A percentile compares a stretch with the other conserved stretches of the same genome.
These are phyloP conservation scores for Rhododendron henanense DNA, from an alignment of 148 eudicot species.

Conservation along the genomic window DNA sequence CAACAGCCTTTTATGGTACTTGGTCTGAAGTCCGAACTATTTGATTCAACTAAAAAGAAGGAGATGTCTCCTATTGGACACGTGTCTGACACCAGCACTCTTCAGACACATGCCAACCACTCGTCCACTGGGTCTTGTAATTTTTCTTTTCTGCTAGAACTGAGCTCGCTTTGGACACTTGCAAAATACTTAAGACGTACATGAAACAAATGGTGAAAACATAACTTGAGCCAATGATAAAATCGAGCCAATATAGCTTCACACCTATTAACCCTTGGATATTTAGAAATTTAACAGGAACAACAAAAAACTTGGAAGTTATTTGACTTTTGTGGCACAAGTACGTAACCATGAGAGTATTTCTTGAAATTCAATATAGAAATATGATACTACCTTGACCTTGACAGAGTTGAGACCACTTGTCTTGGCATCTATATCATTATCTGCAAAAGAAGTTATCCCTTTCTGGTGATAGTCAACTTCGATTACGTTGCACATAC, in stretches of 20 bases:
- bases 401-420: slow-evolving; percentile 3
- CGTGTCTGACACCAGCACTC: neutral
- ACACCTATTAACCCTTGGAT: neutral
- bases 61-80: neutral
- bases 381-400: slow-evolving; percentile 3
- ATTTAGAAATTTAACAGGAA: neutral
- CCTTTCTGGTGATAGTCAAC: slow-evolving; percentile 23
- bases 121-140: neutral
- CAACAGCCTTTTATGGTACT: neutral
- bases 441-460: slow-evolving; percentile 11
- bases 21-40: neutral
- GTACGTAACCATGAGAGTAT: neutral
- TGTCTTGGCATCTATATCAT: slow-evolving; percentile 16
- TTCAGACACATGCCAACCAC: neutral
- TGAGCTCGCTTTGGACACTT: neutral
- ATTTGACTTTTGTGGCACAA: neutral
- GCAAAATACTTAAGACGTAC: neutral
- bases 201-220: neutral
- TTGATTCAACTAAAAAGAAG: neutral
- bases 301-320: neutral
- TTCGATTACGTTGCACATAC: neutral
- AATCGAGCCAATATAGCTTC: neutral
- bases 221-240: neutral
- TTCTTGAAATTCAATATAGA: neutral
- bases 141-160: neutral